Conservation (phyloP, 805 yeast genomes). For the Candida sonorensis region DNA sequence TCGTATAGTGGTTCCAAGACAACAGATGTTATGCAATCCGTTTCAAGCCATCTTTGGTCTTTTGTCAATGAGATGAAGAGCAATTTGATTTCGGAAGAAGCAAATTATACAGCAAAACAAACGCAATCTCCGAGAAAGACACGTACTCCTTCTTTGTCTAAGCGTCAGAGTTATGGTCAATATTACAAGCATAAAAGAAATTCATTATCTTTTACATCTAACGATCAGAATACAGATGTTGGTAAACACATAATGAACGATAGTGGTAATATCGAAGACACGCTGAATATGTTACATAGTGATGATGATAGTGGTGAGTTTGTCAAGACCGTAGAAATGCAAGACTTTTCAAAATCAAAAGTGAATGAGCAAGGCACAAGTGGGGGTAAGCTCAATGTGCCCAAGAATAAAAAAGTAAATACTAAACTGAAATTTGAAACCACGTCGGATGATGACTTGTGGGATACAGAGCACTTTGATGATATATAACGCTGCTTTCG, state of each 20-base stretch:
- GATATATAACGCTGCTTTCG: too few relatives aligned
- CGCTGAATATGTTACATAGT: too few relatives aligned
- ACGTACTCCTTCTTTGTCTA: slow-evolving; percentile 25
- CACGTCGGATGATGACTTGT: background rate
- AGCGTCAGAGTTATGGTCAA: slow-evolving; percentile 23
- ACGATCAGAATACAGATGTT: background rate
- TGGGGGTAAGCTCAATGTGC: too few relatives aligned
- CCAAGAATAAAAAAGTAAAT: too few relatives aligned
- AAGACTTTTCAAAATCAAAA: slow-evolving; percentile 3
- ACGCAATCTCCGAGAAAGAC: slow-evolving; percentile 1
- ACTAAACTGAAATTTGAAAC: too few relatives aligned
- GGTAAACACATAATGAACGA: background rate
- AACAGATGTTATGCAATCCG: slow-evolving; percentile 30
- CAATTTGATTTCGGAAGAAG: slow-evolving; percentile 20
- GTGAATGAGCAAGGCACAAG: too few relatives aligned
- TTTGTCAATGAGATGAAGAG: slow-evolving; percentile 43
- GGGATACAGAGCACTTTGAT: background rate
- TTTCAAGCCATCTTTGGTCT: slow-evolving; percentile 40
- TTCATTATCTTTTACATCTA: background rate
- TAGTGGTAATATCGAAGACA: too few relatives aligned
- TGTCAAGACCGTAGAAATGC: slow-evolving; percentile 3
- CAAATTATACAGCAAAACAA: background rate
- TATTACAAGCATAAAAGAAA: slow-evolving; percentile 15
- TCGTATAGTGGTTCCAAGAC: slow-evolving; percentile 5
- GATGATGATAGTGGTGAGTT: slow-evolving; percentile 1